Percentiles rank a stretch among this genome's conserved stretches.
These are phyloP conservation scores for Hirsutella minnesotensis DNA, from an alignment of 2,329 filamentous ascomycete species.

Conservation along the genomic window DNA sequence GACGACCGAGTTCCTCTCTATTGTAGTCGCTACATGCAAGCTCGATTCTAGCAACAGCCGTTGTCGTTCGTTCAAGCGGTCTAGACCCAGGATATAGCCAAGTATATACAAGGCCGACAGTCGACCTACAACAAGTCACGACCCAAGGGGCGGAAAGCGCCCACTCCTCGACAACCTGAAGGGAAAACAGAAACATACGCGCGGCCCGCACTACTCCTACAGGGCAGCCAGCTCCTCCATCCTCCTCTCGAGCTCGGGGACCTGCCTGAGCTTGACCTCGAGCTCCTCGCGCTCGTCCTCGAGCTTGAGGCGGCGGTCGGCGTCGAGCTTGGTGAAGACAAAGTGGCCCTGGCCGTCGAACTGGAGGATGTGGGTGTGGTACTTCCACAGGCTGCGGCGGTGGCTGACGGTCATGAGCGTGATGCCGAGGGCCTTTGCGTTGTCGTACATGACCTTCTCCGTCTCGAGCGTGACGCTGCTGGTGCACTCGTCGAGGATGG, in stretches of 20 bases:
- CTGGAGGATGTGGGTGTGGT: constrained; percentile 87
- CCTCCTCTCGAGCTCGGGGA: constrained; percentile 78
- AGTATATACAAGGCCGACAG: no score
- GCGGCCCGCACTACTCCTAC: constrained; percentile 3
- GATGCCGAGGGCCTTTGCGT: constrained; percentile 80
- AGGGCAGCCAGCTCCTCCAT: constrained; percentile 60
- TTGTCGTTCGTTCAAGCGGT: no score
- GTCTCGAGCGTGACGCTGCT: constrained; percentile 90
- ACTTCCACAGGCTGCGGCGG: constrained; percentile 86
- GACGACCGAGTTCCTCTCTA: no score
- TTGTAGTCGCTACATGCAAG: no score
- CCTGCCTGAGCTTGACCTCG: constrained; percentile 70
- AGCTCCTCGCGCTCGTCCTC: constrained; percentile 97
- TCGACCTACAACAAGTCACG: no score
- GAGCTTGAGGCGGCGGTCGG: constrained; percentile 69
- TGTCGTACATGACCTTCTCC: constrained; percentile 94
- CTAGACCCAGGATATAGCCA: no score
- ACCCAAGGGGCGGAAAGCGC: no score
- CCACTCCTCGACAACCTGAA: no score
- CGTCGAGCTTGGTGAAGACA: constrained; percentile 82
- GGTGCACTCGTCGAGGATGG: constrained; percentile 95
- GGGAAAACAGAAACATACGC: no score
- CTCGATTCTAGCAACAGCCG: no score
- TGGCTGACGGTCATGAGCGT: constrained; percentile 97
- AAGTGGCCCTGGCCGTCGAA: constrained; percentile 92